phyloP scores from a whole-genome alignment of 2,329 filamentous ascomycete species.

The Orbilia blumenaviensis region DNA sequence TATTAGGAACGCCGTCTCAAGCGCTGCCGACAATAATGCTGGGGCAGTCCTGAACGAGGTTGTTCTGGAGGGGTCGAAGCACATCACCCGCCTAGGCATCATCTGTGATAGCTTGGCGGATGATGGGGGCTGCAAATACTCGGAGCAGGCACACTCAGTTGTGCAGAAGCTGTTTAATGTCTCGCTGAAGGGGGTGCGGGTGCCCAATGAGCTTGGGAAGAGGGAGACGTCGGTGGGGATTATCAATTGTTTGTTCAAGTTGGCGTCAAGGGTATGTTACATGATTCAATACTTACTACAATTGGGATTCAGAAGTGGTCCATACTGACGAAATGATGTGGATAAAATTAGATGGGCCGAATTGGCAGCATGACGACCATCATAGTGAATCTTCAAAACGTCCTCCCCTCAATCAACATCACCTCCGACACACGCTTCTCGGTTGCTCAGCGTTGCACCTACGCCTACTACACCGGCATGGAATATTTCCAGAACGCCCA shows the following conservation, averaged over 20 bases:
- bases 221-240: slow-evolving; percentile 48
- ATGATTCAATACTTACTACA: neutral
- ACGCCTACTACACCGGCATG: slow-evolving; percentile 51
- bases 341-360: slow-evolving; percentile 45
- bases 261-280: slow-evolving; percentile 37
- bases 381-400: slow-evolving; percentile 49
- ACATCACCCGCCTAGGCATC: slow-evolving; percentile 43
- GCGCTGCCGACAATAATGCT: slow-evolving; percentile 42
- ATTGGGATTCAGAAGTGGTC: neutral
- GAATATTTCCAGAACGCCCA: slow-evolving; percentile 52
- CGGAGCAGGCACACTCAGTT: slow-evolving; percentile 46
- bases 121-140: slow-evolving; percentile 36
- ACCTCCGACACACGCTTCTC: slow-evolving; percentile 49
- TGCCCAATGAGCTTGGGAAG: slow-evolving; percentile 38
- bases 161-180: slow-evolving; percentile 48
- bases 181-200: slow-evolving; percentile 37
- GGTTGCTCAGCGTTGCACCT: slow-evolving; percentile 48
- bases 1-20: slow-evolving; percentile 41
- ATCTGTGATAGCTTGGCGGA: slow-evolving; percentile 33
- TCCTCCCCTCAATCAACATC: slow-evolving; percentile 42
- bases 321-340: neutral
- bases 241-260: slow-evolving; percentile 51
- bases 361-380: slow-evolving; percentile 52
- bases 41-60: slow-evolving; percentile 40
- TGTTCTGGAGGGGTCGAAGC: slow-evolving; percentile 34